Base-by-base conservation (phyloP, 306 rosid genomes). In the Quercus aquifolioides region DNA sequence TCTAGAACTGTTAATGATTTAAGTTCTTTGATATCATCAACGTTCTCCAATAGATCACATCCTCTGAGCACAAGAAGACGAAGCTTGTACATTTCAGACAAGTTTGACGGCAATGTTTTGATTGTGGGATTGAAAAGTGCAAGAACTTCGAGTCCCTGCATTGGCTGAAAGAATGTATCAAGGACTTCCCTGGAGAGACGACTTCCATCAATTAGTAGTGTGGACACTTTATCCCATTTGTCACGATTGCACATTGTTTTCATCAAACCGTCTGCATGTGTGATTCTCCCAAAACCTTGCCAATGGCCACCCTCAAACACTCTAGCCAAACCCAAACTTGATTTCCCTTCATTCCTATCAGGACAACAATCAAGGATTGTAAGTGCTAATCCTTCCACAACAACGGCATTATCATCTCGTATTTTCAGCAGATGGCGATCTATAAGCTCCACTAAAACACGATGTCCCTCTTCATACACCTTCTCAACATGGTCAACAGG, bases 11-110 rank as follows among this genome's bases (percentile, higher is more conserved):
- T 57, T 55, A 83, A 69, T 38, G 46, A 33, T 14, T 3, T 0
- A 10, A 86, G 82, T 59, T 31, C 15, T 58, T 4, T 1, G 25
- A 79, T 56, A 60, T 1, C 19, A 55, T 60, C 75, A 69, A 76
- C 69, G 0, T 82, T 57, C 23, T 82, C 76, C 64, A 83, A 55
- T 56, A 18, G 78, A 86, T 76, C 80, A 80, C 86, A 82, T 28
- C 64, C 84, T 77, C 84, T 76, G 18, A 86, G 89, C 62, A 86
- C 89, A 56, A 86, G 89, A 52, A 83, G 35, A 71, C 21, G 31
- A 74, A 86, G 86, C 1, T 55, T 73, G 28, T 20, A n/a, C 75
- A 80, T 63, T 6, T 13, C 0, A 20, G 69, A 20, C 28, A 74
- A n/a, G 28, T 12, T n/a, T 5, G 1, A 9, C 0, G 83, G 83